Percentiles rank a stretch among this genome's conserved stretches.
phyloP scores from a whole-genome alignment of 352 stramenopile species.

The Paralagenidium karlingii region DNA sequence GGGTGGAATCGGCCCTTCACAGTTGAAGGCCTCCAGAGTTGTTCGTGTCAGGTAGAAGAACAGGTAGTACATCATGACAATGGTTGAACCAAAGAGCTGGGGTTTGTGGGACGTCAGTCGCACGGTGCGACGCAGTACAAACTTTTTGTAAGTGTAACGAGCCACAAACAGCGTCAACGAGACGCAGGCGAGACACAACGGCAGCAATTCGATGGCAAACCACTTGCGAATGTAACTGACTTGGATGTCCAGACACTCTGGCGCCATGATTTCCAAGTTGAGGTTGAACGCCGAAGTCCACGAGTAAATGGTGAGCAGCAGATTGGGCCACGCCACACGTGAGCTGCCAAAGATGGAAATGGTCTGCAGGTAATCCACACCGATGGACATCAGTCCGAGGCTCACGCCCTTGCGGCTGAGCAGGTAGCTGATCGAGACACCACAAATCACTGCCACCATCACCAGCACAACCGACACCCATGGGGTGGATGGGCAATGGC shows the following conservation, averaged over 20 bases:
- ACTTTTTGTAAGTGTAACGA: constrained; percentile 47
- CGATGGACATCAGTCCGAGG: constrained; percentile 61
- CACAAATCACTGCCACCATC: constrained; percentile 29
- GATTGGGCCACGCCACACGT: constrained; percentile 47
- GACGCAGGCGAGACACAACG: constrained; percentile 21
- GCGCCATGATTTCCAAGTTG: constrained; percentile 71
- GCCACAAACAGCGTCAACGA: constrained; percentile 30
- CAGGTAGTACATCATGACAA: constrained; percentile 78
- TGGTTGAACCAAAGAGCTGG: constrained; percentile 49
- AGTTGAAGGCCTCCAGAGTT: constrained; percentile 73
- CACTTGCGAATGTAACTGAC: constrained; percentile 68
- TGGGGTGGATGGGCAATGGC: constrained; percentile 31
- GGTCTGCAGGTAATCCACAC: constrained; percentile 81
- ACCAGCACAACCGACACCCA: constrained; percentile 40
- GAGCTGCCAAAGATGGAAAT: constrained; percentile 69
- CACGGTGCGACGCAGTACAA: constrained; percentile 29
- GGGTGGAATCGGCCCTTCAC: constrained; percentile 35
- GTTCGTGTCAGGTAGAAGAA: constrained; percentile 67
- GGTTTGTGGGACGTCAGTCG: constrained; percentile 48
- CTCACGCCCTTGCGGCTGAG: constrained; percentile 49
- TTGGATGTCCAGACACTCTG: constrained; percentile 64
- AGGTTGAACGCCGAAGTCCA: constrained; percentile 71
- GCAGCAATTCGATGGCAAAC: constrained; percentile 44
- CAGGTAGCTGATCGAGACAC: constrained; percentile 34
- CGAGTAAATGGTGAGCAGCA: constrained; percentile 46